phyloP scores from a whole-genome alignment of 2,329 filamentous ascomycete genomes.

The Penicillium sclerotiorum region DNA sequence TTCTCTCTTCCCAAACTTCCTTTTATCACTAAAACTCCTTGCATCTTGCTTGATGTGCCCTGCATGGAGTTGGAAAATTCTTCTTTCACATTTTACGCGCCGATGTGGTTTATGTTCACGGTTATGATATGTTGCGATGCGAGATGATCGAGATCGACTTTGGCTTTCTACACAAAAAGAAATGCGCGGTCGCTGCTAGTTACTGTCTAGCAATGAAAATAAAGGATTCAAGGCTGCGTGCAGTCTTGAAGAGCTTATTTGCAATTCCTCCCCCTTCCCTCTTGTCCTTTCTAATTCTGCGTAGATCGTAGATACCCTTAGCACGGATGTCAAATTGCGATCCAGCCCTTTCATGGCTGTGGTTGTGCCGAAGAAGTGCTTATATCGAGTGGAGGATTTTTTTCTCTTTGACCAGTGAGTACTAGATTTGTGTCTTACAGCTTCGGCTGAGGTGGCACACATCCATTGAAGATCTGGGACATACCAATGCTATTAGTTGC shows the following conservation, averaged over 20 bases:
- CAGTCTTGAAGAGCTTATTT: constrained; percentile 11
- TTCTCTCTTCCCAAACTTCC: constrained; percentile 6
- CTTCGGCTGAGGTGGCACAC: constrained; percentile 40
- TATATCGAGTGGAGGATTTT: constrained; percentile 57
- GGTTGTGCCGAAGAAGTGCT: constrained; percentile 99
- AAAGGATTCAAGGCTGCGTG: constrained; percentile 9
- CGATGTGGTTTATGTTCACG: constrained; percentile 30
- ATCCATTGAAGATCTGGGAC: constrained; percentile 51
- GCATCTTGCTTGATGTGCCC: constrained; percentile 3
- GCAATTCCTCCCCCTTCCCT: background rate
- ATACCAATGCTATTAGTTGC: constrained; percentile 18
- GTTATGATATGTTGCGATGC: constrained; percentile 30
- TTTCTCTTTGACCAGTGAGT: constrained; percentile 41
- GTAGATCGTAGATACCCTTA: constrained; percentile 40
- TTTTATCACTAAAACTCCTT: constrained; percentile 7
- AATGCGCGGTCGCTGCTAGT: constrained; percentile 22
- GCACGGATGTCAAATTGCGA: constrained; percentile 99
- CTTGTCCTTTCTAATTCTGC: background rate
- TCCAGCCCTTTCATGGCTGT: constrained; percentile 77
- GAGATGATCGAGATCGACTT: constrained; percentile 28
- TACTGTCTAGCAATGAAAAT: constrained; percentile 22
- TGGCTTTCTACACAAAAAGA: constrained; percentile 1
- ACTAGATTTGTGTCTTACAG: constrained; percentile 47
- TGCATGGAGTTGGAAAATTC: constrained; percentile 21
- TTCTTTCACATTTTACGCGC: constrained; percentile 21